Base-by-base conservation (phyloP, 495 filamentous ascomycete species). In the Lophium mytilinum region DNA sequence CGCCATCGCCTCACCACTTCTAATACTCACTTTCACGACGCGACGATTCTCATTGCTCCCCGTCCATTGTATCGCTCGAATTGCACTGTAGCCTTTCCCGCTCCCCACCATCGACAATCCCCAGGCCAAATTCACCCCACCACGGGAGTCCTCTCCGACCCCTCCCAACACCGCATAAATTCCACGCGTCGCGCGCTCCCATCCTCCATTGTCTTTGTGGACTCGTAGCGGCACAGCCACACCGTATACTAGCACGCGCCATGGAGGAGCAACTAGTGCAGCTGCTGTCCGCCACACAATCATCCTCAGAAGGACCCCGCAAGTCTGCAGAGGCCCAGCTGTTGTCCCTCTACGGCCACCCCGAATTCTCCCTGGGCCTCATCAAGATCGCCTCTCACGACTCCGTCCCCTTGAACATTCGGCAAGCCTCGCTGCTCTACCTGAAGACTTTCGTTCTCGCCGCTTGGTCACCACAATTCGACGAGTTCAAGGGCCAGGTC, bases 211-310 rank as follows among this genome's bases (percentile, higher is more conserved):
- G 21, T 30, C 21, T 24, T 24, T 30, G 21, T 30, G 18, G 10
- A 48, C 45, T 24, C 45, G n/a, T 24, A 12, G 18, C 45, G 45
- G 18, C 19, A 48, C 17, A 17, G 10, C 30, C 52, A 55, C 42
- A 46, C 52, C 9, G 17, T 42, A 15, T 39, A 57, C 15, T 48
- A 43, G n/a, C 14, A 41, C 17, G 8, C 34, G 56, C 57, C 58
- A 91, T 91, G 88, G 89, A 94, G 78, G 86, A 91, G 74, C 81
- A 89, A 71, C 80, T 95, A 61, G 80, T 90, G 60, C 80, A 80
- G 63, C 78, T 94, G 63, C 84, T 96, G 47, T 79, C 84, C 55
- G 84, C 86, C 70, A 93, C 90, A 14, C 89, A 94, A 69, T 80
- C 81, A 53, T 58, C 84, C 52, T 75, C 78, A 21, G 81, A 87